phyloP scores from a whole-genome alignment of 176 grass and related monocot genomes.

The Tuctoria greenei region DNA sequence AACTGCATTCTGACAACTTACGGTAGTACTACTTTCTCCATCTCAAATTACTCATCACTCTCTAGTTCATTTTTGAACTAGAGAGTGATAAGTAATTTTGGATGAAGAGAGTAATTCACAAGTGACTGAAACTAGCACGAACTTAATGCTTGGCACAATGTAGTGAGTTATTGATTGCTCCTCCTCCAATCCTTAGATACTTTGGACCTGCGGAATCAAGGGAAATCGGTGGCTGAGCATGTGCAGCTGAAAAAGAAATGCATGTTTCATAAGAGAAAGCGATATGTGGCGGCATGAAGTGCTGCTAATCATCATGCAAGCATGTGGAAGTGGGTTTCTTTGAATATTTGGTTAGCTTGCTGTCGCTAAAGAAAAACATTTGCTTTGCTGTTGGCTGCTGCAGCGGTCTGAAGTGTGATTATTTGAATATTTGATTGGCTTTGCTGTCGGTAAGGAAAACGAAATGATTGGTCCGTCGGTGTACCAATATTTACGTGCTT shows the following conservation, averaged over 20 bases:
- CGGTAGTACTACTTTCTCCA: too few relatives aligned
- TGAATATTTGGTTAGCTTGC: constrained; percentile 1
- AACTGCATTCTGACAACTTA: constrained; percentile 20
- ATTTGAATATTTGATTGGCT: constrained; percentile 17
- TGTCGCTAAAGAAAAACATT: constrained; percentile 5
- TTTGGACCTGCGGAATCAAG: constrained; percentile 30
- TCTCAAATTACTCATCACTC: too few relatives aligned
- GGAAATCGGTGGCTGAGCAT: not conserved
- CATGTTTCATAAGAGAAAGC: not conserved
- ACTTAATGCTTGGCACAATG: constrained; percentile 8
- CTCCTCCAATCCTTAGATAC: constrained; percentile 14
- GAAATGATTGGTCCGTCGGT: constrained; percentile 27
- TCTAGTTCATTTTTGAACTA: too few relatives aligned
- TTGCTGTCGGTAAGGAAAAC: constrained; percentile 18
- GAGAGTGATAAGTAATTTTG: too few relatives aligned
- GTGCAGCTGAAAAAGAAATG: not conserved
- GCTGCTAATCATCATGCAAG: constrained; percentile 20
- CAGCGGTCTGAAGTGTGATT: constrained; percentile 23
- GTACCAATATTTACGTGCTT: constrained; percentile 17
- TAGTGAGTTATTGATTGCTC: not conserved
- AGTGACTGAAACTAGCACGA: constrained; percentile 25
- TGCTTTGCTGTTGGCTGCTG: constrained; percentile 23
- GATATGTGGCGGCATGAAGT: not conserved
- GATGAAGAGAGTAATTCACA: too few relatives aligned
- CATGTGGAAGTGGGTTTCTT: constrained; percentile 31